Conservation (phyloP, 2,329 filamentous ascomycete species). For the Aureobasidium leucospermi region DNA sequence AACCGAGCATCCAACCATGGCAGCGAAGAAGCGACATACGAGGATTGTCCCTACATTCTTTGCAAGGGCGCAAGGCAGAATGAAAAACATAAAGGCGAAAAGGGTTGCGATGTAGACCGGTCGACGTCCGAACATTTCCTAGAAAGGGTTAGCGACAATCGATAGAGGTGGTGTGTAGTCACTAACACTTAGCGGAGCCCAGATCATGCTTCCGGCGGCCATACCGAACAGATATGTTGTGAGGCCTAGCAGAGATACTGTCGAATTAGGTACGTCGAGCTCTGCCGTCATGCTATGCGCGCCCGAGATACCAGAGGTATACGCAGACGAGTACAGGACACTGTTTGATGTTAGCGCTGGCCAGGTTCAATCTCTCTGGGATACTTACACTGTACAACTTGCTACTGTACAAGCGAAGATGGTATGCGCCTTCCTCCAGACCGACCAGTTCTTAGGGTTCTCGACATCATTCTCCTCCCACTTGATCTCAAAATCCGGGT, state of each 20-base stretch:
- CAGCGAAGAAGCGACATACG: slow-evolving; percentile 9
- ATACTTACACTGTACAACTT: not conserved
- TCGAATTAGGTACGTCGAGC: not conserved
- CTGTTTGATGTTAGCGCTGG: not conserved
- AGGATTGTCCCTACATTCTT: not conserved
- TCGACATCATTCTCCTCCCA: slow-evolving; percentile 1
- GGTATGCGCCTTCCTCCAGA: not conserved
- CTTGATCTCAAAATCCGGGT: not conserved
- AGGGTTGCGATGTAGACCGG: not conserved
- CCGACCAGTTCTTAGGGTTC: slow-evolving; percentile 1
- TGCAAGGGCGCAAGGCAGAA: slow-evolving; percentile 3
- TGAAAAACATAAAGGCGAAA: not conserved
- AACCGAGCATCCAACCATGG: not conserved
- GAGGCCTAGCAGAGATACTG: not conserved
- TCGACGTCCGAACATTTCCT: slow-evolving; percentile 8
- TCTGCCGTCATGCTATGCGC: not conserved
- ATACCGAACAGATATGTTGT: slow-evolving; percentile 11
- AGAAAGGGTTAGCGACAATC: not conserved
- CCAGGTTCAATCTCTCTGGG: not conserved
- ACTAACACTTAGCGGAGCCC: slow-evolving; percentile 10
- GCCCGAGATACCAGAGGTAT: slow-evolving; percentile 4
- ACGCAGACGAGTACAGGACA: slow-evolving; percentile 4
- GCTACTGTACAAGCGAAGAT: not conserved
- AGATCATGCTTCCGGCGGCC: slow-evolving; percentile 10
- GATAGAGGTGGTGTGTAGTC: not conserved